A percentile compares a stretch with the other conserved stretches of the same genome.
phyloP scores from a whole-genome alignment of 371 early-diverging fungal species.

The Basidiobolus meristosporus region DNA sequence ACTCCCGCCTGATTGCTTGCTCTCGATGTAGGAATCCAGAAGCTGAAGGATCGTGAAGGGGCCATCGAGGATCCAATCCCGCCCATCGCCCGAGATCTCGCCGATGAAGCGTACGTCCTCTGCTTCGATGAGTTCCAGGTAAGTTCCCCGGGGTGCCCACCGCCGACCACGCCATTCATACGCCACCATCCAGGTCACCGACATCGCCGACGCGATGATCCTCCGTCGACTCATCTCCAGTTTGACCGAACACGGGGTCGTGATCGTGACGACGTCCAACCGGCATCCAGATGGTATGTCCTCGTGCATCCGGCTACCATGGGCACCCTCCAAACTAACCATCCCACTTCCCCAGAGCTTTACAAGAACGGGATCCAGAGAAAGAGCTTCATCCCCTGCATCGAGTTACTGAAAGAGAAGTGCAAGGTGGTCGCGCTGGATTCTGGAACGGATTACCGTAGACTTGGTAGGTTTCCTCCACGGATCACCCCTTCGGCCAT shows the following conservation, averaged over 20 bases:
- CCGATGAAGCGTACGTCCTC: constrained; percentile 56
- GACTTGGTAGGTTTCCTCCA: constrained; percentile 6
- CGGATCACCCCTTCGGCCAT: neutral
- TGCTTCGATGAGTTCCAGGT: constrained; percentile 94
- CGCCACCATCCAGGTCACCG: constrained; percentile 35
- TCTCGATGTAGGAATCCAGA: constrained; percentile 25
- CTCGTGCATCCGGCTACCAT: constrained; percentile 48
- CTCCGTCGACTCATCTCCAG: constrained; percentile 63
- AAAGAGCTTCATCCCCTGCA: constrained; percentile 74
- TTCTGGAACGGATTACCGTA: constrained; percentile 81
- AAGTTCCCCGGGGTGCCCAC: neutral
- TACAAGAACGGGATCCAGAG: constrained; percentile 92
- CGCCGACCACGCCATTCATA: neutral
- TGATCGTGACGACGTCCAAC: constrained; percentile 82
- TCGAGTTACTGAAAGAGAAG: constrained; percentile 61
- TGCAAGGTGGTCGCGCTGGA: constrained; percentile 64
- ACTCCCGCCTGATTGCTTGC: neutral
- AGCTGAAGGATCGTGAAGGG: constrained; percentile 28
- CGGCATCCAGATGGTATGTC: constrained; percentile 61
- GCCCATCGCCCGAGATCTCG: constrained; percentile 62
- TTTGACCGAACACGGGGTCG: constrained; percentile 70
- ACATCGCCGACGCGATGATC: constrained; percentile 94
- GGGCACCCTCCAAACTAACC: neutral
- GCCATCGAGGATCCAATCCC: constrained; percentile 47
- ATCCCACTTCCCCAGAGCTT: constrained; percentile 23